phyloP scores from a whole-genome alignment of 2,329 filamentous ascomycete species.

The Elsinoe arachidis region DNA sequence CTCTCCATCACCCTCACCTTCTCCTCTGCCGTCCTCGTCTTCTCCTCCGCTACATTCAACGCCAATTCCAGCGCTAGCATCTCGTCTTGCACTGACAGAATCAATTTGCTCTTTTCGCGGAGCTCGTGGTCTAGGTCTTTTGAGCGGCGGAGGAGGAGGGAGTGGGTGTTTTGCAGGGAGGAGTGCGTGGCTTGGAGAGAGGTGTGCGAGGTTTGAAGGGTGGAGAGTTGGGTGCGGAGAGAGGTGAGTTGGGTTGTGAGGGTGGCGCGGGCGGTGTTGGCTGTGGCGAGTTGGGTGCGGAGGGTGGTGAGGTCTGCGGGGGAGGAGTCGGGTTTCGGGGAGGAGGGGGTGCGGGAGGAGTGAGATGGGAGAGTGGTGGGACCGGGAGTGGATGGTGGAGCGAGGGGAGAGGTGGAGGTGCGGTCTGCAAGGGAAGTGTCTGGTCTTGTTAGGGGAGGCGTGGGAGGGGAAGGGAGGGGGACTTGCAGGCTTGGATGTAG shows the following conservation, averaged over 20 bases:
- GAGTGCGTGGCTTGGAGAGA: constrained; percentile 59
- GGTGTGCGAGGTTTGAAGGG: constrained; percentile 38
- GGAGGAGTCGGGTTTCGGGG: constrained; percentile 15
- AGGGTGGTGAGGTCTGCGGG: constrained; percentile 25
- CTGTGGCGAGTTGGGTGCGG: constrained; percentile 54
- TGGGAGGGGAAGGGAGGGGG: neutral
- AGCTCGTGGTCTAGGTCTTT: constrained; percentile 81
- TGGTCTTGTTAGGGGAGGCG: constrained; percentile 20
- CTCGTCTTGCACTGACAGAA: constrained; percentile 87
- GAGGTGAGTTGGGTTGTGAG: constrained; percentile 3
- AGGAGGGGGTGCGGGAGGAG: constrained; percentile 20
- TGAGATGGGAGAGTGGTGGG: constrained; percentile 17
- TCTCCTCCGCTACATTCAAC: constrained; percentile 73
- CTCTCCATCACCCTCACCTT: constrained; percentile 28
- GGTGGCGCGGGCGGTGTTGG: constrained; percentile 37
- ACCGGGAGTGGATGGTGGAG: constrained; percentile 24
- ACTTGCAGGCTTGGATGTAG: constrained; percentile 71
- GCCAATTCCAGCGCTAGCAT: constrained; percentile 81
- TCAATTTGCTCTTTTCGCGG: constrained; percentile 69
- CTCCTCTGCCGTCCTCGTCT: constrained; percentile 65
- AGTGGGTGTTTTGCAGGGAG: constrained; percentile 60
- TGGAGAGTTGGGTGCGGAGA: constrained; percentile 23
- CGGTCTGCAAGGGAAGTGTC: constrained; percentile 41
- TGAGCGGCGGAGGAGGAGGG: constrained; percentile 54
- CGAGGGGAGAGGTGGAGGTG: constrained; percentile 22